A percentile compares a stretch with the other conserved stretches of the same genome.
phyloP scores from a whole-genome alignment of 495 filamentous ascomycete species.

The Penicillium bovifimosum region DNA sequence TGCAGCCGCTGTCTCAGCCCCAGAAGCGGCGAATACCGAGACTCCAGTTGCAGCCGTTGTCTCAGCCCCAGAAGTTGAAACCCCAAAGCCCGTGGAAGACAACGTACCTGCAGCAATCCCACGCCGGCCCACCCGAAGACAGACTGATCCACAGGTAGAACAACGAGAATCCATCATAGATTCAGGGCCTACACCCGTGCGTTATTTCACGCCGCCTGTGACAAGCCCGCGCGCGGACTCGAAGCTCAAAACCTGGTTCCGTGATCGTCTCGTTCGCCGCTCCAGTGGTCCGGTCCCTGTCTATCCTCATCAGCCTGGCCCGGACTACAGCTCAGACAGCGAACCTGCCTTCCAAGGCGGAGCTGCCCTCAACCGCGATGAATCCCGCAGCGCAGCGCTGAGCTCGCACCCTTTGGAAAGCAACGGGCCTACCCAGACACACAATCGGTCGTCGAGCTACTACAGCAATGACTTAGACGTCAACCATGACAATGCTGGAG shows the following conservation, averaged over 20 bases:
- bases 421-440: conserved; percentile 17
- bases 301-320: conserved; percentile 24
- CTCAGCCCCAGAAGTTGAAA: conserved; percentile 7
- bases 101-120: background rate
- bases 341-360: conserved; percentile 19
- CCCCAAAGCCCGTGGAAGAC: background rate
- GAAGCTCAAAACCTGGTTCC: conserved; percentile 29
- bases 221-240: conserved; percentile 23
- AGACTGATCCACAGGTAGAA: conserved; percentile 1
- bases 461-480: conserved; percentile 11
- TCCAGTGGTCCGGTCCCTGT: conserved; percentile 17
- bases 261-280: conserved; percentile 21
- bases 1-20: conserved; percentile 4
- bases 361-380: conserved; percentile 14
- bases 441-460: conserved; percentile 12
- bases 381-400: conserved; percentile 24
- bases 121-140: background rate
- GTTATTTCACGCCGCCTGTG: conserved; percentile 12
- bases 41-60: background rate
- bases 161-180: conserved; percentile 15
- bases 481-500: conserved; percentile 12
- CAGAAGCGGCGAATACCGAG: too few species aligned
- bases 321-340: conserved; percentile 16
- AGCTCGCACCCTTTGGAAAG: conserved; percentile 31
- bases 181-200: conserved; percentile 5